Conservation (phyloP, 257 asterid genomes). For the Solanum paucissectum region DNA sequence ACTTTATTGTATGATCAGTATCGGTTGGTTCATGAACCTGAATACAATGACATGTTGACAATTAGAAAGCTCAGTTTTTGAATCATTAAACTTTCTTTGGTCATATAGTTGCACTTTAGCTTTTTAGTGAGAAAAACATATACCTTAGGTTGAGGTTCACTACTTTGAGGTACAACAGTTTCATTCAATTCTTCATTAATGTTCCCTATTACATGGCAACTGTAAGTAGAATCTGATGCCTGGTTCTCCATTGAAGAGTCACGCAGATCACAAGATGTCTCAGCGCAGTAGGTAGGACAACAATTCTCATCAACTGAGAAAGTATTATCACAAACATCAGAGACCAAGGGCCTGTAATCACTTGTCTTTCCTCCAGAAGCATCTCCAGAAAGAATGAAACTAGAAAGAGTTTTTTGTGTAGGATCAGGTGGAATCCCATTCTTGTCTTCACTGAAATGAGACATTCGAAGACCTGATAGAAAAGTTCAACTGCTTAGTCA, state of each 20-base stretch:
- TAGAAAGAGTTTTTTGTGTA: constrained; percentile 67
- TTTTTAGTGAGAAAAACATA: not conserved
- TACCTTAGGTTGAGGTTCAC: constrained; percentile 25
- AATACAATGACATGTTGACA: not conserved
- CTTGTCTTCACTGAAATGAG: constrained; percentile 60
- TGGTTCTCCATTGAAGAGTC: constrained; percentile 15
- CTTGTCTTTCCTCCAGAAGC: constrained; percentile 20
- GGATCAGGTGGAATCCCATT: constrained; percentile 51
- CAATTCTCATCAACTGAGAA: constrained; percentile 14
- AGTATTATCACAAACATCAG: constrained; percentile 21
- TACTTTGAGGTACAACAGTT: constrained; percentile 7
- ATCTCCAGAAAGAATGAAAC: constrained; percentile 41
- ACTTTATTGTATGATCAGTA: constrained; percentile 1
- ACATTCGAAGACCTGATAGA: constrained; percentile 68
- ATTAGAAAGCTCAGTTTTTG: not conserved
- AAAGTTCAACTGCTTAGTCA: constrained; percentile 3
- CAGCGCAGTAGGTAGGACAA: constrained; percentile 17
- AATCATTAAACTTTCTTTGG: not conserved
- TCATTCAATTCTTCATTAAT: constrained; percentile 16
- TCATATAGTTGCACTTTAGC: not conserved
- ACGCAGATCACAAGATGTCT: constrained; percentile 21
- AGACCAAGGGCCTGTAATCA: constrained; percentile 16
- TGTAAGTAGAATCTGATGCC: constrained; percentile 18
- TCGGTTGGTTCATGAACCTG: constrained; percentile 27
- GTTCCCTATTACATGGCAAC: constrained; percentile 2